Evolutionary conservation across 2,329 filamentous ascomycete genomes (phyloP).

Genomic region (Teratosphaeria nubilosa): DNA sequence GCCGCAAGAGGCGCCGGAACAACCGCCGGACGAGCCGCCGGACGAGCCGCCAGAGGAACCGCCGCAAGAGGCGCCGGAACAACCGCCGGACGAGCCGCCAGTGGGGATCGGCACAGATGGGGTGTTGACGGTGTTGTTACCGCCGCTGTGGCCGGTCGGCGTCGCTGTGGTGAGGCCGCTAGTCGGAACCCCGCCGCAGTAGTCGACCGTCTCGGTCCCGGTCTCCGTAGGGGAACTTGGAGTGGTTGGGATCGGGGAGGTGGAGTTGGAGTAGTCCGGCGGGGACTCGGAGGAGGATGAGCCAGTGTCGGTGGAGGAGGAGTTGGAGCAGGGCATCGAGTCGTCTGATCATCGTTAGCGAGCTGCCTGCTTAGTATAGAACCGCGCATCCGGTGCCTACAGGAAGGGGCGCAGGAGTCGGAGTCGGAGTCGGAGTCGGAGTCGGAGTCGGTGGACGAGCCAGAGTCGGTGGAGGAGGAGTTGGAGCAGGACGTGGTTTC

Average conservation of each 20-base stretch:
- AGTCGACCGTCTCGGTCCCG: slow-evolving; percentile 1
- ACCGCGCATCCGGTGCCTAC: slow-evolving; percentile 11
- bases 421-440: too few relatives aligned
- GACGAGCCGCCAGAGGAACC: neutral
- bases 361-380: neutral
- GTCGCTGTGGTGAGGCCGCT: neutral
- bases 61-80: too few relatives aligned
- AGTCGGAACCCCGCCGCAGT: neutral
- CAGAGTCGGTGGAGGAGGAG: slow-evolving; percentile 3
- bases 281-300: too few relatives aligned
- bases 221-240: neutral
- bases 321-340: slow-evolving; percentile 5
- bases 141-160: slow-evolving; percentile 3
- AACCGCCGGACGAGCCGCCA: too few relatives aligned
- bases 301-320: slow-evolving; percentile 2
- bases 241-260: too few relatives aligned
- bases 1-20: too few relatives aligned
- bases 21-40: too few relatives aligned
- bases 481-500: slow-evolving; percentile 5
- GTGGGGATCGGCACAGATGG: slow-evolving; percentile 5
- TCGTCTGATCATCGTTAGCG: neutral
- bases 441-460: too few relatives aligned
- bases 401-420: too few relatives aligned
- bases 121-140: neutral
- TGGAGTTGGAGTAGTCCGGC: too few relatives aligned